A percentile compares a stretch with the other conserved stretches of the same genome.
Evolutionary conservation across 352 stramenopile genomes (phyloP).

Genomic region (Phytophthora crassamura): DNA sequence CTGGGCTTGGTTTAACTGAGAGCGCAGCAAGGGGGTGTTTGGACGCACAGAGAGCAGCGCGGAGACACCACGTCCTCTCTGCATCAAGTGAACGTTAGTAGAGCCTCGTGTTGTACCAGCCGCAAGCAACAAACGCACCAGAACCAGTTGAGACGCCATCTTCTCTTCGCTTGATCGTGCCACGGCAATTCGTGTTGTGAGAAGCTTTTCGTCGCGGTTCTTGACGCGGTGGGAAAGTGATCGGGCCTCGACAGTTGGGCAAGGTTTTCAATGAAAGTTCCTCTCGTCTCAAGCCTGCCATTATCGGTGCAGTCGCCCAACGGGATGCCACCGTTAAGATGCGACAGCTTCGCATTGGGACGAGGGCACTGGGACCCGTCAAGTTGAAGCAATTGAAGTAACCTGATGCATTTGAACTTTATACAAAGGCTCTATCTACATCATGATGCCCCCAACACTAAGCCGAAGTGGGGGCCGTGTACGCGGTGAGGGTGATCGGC

Average conservation of each 20-base stretch:
- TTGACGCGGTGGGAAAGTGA: background rate
- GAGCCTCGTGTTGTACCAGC: background rate
- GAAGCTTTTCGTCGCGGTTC: background rate
- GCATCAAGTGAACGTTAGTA: constrained; percentile 1
- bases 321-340: too few relatives aligned
- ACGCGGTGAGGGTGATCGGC: constrained; percentile 55
- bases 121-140: constrained; percentile 16
- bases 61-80: constrained; percentile 22
- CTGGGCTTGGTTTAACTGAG: constrained; percentile 17
- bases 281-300: background rate
- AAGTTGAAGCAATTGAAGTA: too few relatives aligned
- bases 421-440: too few relatives aligned
- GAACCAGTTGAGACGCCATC: constrained; percentile 33
- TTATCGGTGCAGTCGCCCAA: too few relatives aligned
- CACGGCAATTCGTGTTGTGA: constrained; percentile 25
- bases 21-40: constrained; percentile 5
- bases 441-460: too few relatives aligned
- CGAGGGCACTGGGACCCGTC: too few relatives aligned
- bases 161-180: background rate
- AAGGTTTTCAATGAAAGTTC: constrained; percentile 6
- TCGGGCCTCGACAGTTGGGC: constrained; percentile 16
- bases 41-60: constrained; percentile 8
- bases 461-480: constrained; percentile 41
- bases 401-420: too few relatives aligned
- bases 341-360: too few relatives aligned